Conservation (phyloP, 768 basidiomycete genomes). For the Tylopilus sp. region DNA sequence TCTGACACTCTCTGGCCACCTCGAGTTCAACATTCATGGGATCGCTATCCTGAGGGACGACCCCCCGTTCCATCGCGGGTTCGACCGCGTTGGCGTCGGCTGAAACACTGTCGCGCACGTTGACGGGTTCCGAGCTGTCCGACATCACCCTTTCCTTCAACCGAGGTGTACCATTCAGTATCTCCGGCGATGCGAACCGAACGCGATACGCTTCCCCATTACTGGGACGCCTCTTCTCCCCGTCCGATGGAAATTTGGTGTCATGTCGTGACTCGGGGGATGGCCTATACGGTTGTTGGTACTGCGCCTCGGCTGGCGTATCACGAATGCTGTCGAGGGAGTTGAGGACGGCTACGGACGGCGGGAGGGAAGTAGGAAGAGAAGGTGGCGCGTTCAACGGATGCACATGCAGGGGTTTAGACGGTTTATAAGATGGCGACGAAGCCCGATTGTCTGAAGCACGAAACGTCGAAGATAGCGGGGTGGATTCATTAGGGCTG, state of each 20-base stretch:
- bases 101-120: neutral
- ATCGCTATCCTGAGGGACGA: conserved; percentile 1
- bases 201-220: conserved; percentile 23
- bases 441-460: conserved; percentile 1
- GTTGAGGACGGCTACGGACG: conserved; percentile 7
- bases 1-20: conserved; percentile 1
- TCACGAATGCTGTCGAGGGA: conserved; percentile 19
- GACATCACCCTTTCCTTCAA: conserved; percentile 1
- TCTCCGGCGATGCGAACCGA: conserved; percentile 33
- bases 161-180: conserved; percentile 14
- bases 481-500: conserved; percentile 4
- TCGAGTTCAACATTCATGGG: conserved; percentile 23
- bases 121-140: conserved; percentile 1
- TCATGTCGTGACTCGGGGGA: conserved; percentile 13
- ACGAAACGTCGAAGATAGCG: neutral
- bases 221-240: conserved; percentile 9
- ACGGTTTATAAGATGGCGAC: conserved; percentile 17
- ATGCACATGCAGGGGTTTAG: conserved; percentile 28
- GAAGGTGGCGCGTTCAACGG: conserved; percentile 18
- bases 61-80: neutral
- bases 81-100: neutral
- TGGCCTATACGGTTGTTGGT: conserved; percentile 15
- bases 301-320: conserved; percentile 23
- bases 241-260: neutral
- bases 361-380: neutral